These are phyloP conservation scores for Amaranthus palmeri DNA, from an alignment of 148 eudicot genomes.

Conservation along the genomic window DNA sequence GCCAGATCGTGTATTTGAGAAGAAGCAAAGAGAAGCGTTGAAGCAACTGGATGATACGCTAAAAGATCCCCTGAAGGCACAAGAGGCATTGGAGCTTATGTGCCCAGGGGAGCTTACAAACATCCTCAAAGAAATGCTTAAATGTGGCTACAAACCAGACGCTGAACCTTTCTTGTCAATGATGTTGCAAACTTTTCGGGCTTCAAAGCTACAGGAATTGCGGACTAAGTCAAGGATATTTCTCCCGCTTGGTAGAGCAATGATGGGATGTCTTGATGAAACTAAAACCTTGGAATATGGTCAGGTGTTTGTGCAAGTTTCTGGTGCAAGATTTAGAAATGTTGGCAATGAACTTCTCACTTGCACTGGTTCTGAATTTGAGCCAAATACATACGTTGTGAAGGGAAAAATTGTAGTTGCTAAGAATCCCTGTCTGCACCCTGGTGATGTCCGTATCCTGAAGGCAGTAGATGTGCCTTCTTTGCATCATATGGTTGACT, in stretches of 20 bases:
- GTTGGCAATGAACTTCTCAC: slow-evolving; percentile 31
- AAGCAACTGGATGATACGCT: slow-evolving; percentile 56
- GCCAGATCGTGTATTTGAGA: slow-evolving; percentile 52
- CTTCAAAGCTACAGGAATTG: slow-evolving; percentile 64
- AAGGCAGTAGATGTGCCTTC: slow-evolving; percentile 55
- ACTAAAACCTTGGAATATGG: slow-evolving; percentile 58
- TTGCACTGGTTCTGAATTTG: slow-evolving; percentile 8
- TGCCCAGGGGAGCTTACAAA: slow-evolving; percentile 60
- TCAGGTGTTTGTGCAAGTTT: slow-evolving; percentile 66
- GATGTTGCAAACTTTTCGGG: slow-evolving; percentile 70
- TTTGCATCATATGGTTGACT: slow-evolving; percentile 68
- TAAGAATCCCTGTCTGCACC: slow-evolving; percentile 78
- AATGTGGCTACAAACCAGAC: slow-evolving; percentile 68
- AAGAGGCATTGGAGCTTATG: slow-evolving; percentile 76
- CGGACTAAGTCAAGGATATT: slow-evolving; percentile 53
- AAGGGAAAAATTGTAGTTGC: slow-evolving; percentile 59
- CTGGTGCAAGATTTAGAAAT: slow-evolving; percentile 42
- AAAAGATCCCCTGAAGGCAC: slow-evolving; percentile 60
- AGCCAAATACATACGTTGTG: slow-evolving; percentile 21
- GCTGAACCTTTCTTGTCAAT: slow-evolving; percentile 64
- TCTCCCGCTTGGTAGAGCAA: slow-evolving; percentile 47
- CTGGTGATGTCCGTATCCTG: slow-evolving; percentile 69
- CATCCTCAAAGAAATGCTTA: slow-evolving; percentile 60
- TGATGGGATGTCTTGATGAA: slow-evolving; percentile 85
- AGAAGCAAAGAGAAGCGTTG: slow-evolving; percentile 72